Base-by-base conservation (phyloP, 83 land plant genomes). In the Diphasiastrum complanatum region DNA sequence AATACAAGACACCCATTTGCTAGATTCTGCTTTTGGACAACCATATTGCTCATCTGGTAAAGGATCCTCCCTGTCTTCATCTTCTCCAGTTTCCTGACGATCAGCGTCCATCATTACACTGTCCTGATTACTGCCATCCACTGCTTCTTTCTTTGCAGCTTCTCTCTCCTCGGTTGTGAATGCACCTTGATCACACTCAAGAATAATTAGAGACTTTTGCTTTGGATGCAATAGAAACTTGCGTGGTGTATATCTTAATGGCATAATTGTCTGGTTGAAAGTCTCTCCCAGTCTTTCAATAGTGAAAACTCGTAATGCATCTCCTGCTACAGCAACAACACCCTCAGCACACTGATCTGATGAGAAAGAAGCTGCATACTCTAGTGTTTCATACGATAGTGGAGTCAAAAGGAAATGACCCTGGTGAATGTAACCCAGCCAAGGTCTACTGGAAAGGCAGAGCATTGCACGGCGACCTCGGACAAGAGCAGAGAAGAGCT, bases 331-430 rank as follows among this genome's bases (percentile, higher is more conserved):
- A 63, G 99, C 81, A 40, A 93, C 99, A 6, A 93, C 91, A 76
- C 99, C 99, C 69, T 89, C 99, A 16, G 91, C 84, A 78, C 96
- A 93, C 73, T 89, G 96, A 63, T 93, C 99, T 47, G 96, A 93
- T 27, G 92, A 81, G 59, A 93, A 93, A 2, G 99, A 89, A 2
- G 96, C 91, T 12, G 96, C 99, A 79, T 76, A 93, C 66, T 93
- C 99, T 49, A 93, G 82, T 25, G 86, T 85, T 61, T 88, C 96
- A 69, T 93, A 89, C 8, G 99, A 93, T 3, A 93, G 68, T 6
- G 96, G 96, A 40, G 99, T 93, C 56, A 93, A 59, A 43, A 93
- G 78, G 63, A 93, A 93, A 63, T 83, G 96, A 2, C 96, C 99
- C 46, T 89, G 99, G 57, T 93, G 89, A 57, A 93, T 93, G 60